A percentile compares a stretch with the other conserved stretches of the same genome.
phyloP scores from a whole-genome alignment of 2,329 filamentous ascomycete species.

The Venturia pyrina region DNA sequence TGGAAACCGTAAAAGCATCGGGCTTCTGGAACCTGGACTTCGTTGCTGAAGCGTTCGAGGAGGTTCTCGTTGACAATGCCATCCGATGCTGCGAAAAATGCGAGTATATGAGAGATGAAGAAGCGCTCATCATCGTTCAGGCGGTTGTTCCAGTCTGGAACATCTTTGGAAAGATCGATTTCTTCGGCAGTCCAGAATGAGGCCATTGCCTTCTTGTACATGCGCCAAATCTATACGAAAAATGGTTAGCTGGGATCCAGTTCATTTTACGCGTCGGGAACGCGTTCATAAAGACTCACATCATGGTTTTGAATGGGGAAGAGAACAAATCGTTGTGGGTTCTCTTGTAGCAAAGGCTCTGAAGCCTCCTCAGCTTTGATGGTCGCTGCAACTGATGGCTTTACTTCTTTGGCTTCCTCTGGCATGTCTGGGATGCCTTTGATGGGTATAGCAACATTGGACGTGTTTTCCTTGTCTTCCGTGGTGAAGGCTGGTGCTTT shows the following conservation, averaged over 20 bases:
- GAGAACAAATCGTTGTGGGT: slow-evolving; percentile 89
- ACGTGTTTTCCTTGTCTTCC: slow-evolving; percentile 69
- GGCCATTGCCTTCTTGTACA: slow-evolving; percentile 99
- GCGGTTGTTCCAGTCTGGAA: slow-evolving; percentile 98
- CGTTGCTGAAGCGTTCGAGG: slow-evolving; percentile 90
- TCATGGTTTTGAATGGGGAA: slow-evolving; percentile 99
- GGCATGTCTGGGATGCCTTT: slow-evolving; percentile 38
- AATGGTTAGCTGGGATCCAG: slow-evolving; percentile 20
- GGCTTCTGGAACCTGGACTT: slow-evolving; percentile 95
- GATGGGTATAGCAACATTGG: slow-evolving; percentile 47
- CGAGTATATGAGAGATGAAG: slow-evolving; percentile 97
- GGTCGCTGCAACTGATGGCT: slow-evolving; percentile 43
- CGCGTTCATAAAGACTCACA: slow-evolving; percentile 56
- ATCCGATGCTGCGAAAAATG: slow-evolving; percentile 97
- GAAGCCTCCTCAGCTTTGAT: slow-evolving; percentile 60
- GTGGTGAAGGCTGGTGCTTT: slow-evolving; percentile 76
- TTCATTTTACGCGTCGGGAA: slow-evolving; percentile 58
- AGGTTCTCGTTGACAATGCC: slow-evolving; percentile 99
- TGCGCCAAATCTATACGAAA: slow-evolving; percentile 83
- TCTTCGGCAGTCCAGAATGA: slow-evolving; percentile 99
- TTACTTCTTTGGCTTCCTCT: slow-evolving; percentile 31
- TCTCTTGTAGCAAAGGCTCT: slow-evolving; percentile 91
- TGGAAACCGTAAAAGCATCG: slow-evolving; percentile 99
- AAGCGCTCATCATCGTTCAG: slow-evolving; percentile 94
- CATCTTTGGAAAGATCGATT: slow-evolving; percentile 97